phyloP scores from a whole-genome alignment of 2,329 filamentous ascomycete species.

The Curvularia spicifera region DNA sequence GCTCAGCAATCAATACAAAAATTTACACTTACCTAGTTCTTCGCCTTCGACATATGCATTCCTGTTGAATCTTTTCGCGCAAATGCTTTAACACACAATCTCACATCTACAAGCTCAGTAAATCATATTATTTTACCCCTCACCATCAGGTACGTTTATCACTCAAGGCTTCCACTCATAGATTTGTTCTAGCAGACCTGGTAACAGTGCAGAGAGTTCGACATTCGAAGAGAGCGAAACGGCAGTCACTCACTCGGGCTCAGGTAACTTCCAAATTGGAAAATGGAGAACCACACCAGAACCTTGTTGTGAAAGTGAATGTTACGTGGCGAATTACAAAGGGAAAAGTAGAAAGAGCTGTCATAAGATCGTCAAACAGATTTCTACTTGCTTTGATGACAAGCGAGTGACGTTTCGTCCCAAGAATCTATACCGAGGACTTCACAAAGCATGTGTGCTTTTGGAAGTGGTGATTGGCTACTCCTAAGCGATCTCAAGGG shows the following conservation, averaged over 20 bases:
- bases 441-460: not conserved
- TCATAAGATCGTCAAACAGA: not conserved
- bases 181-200: not conserved
- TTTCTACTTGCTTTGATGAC: not conserved
- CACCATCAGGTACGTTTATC: not conserved
- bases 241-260: not conserved
- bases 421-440: not conserved
- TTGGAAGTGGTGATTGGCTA: not conserved
- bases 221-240: not conserved
- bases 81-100: not conserved
- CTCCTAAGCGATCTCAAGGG: not conserved
- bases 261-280: not conserved
- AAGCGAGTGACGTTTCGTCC: not conserved
- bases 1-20: not conserved
- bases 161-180: not conserved
- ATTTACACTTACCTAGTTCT: not conserved
- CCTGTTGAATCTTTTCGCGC: too few species aligned
- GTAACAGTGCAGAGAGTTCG: not conserved
- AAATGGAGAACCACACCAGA: not conserved
- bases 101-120: not conserved
- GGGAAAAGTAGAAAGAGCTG: not conserved
- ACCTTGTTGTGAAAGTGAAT: not conserved
- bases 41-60: not conserved
- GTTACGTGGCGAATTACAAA: not conserved
- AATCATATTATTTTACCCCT: not conserved